Percentiles rank a stretch among this genome's conserved stretches.
phyloP scores from a whole-genome alignment of 495 filamentous ascomycete species.

The Hypoxylon perforatum region DNA sequence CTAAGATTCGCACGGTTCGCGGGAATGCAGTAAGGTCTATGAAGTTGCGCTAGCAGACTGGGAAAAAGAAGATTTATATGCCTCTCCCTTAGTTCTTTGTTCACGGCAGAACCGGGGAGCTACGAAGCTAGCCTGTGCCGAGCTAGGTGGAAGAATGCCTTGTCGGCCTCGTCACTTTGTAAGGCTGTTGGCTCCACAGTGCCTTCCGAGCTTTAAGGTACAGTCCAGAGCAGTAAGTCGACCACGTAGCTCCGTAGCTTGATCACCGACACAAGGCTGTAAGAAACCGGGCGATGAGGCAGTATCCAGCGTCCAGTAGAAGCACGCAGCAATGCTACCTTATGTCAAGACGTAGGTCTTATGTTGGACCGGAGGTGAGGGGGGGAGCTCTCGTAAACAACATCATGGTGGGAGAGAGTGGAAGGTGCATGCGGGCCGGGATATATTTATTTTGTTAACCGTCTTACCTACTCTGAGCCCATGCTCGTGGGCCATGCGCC shows the following conservation, averaged over 20 bases:
- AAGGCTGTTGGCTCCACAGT: conserved; percentile 20
- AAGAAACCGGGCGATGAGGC: conserved; percentile 20
- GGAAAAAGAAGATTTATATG: conserved; percentile 19
- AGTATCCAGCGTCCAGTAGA: conserved; percentile 12
- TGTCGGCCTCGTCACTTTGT: conserved; percentile 10
- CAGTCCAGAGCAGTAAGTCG: conserved; percentile 1
- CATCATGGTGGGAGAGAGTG: conserved; percentile 21
- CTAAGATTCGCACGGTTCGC: neutral
- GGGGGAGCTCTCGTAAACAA: conserved; percentile 21
- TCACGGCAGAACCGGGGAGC: neutral
- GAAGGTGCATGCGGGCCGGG: conserved; percentile 12
- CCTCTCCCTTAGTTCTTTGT: conserved; percentile 14
- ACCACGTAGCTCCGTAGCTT: conserved; percentile 4
- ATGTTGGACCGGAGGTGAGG: too few relatives aligned
- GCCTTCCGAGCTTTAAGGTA: conserved; percentile 14
- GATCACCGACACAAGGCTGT: conserved; percentile 8
- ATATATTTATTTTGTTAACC: conserved; percentile 29
- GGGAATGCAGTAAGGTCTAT: conserved; percentile 4
- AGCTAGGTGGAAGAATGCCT: conserved; percentile 12
- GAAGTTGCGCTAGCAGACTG: conserved; percentile 10
- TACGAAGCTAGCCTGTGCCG: conserved; percentile 1
- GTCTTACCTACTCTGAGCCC: neutral
- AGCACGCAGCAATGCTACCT: conserved; percentile 23
- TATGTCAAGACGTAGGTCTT: conserved; percentile 4
- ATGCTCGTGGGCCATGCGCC: conserved; percentile 11